Evolutionary conservation across 192 early-diverging fungal species (phyloP).

Genomic region (Geranomyces michiganensis): DNA sequence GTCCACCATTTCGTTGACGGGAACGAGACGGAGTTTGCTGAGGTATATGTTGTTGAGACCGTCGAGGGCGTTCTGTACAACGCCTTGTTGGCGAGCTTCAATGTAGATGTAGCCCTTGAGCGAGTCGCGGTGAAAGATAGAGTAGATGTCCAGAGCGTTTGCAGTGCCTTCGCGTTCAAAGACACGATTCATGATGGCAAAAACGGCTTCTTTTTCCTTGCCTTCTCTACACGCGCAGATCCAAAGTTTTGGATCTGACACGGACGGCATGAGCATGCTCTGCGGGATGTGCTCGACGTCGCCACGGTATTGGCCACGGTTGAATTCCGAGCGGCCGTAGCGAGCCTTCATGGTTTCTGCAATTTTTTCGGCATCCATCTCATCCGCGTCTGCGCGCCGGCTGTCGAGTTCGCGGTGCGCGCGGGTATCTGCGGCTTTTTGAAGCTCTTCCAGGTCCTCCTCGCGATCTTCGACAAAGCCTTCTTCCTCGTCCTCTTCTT

Average conservation of each 20-base stretch:
- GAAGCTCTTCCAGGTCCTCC: conserved; percentile 73
- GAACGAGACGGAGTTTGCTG: conserved; percentile 76
- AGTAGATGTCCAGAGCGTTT: conserved; percentile 72
- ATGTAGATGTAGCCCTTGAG: conserved; percentile 91
- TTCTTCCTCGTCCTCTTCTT: conserved; percentile 69
- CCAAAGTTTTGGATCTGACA: conserved; percentile 91
- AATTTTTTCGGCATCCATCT: conserved; percentile 80
- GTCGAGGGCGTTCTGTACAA: conserved; percentile 78
- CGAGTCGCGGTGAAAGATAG: conserved; percentile 81
- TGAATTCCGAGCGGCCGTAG: conserved; percentile 67
- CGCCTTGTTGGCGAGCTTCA: conserved; percentile 77
- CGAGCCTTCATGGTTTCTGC: conserved; percentile 73
- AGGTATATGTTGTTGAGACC: conserved; percentile 76
- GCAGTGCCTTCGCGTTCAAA: conserved; percentile 67
- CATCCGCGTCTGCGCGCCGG: conserved; percentile 64
- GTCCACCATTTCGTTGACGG: conserved; percentile 89
- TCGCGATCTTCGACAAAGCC: conserved; percentile 53
- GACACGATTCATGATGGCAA: conserved; percentile 74
- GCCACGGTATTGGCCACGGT: conserved; percentile 43
- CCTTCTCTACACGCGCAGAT: conserved; percentile 82
- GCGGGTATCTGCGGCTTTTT: conserved; percentile 59
- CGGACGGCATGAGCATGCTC: conserved; percentile 77
- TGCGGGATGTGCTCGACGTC: conserved; percentile 73
- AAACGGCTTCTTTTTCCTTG: conserved; percentile 86
- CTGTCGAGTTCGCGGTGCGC: conserved; percentile 72